Evolutionary conservation across 148 eudicot genomes (phyloP), one percentile per base, ranked within the genome.

Genomic region (Silene conica): DNA sequence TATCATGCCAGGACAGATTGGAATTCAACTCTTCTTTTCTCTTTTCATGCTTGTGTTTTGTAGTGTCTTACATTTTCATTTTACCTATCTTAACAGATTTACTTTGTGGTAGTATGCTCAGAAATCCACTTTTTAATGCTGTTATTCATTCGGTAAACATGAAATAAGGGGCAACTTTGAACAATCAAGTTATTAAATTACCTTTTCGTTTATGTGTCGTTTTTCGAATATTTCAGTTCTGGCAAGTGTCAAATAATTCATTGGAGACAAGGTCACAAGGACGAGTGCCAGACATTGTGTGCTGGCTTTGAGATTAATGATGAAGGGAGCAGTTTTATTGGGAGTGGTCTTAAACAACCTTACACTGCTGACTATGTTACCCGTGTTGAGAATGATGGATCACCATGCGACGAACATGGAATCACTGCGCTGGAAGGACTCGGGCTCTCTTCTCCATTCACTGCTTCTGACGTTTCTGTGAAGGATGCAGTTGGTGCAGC

Each of bases 211-310:
- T 19, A 5, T 23, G 21, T 18, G 26, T 76, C 8, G 19, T 66
- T 69, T 64, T 75, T 64, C 13, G 20, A 56, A 14, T 58, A 34
- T 85, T 85, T 75, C 92, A 93, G 98, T 83, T 90, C 98, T 64
- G 90, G 94, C 72, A 90, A 90, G 84, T 93, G 98, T 77, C 98
- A 93, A 85, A 87, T 90, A 60, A 34, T 87, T 71, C 98, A 93
- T 57, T 93, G 98, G 98, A 88, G 98, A 77, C 88, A 85, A 82
- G 96, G 93, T 68, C 98, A 93, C 83, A 90, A 86, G 85, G 83
- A 86, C 52, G 90, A 92, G 64, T 92, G 97, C 76, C 86, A 45
- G 57, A 88, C 87, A 41, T 76, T 82, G 38, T 56, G 69, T 14
- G 57, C 54, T 34, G 50, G 58, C 74, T 52, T 70, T 52, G 81